phyloP scores from a whole-genome alignment of 352 stramenopile species.

The Phytopythium mirpurense region DNA sequence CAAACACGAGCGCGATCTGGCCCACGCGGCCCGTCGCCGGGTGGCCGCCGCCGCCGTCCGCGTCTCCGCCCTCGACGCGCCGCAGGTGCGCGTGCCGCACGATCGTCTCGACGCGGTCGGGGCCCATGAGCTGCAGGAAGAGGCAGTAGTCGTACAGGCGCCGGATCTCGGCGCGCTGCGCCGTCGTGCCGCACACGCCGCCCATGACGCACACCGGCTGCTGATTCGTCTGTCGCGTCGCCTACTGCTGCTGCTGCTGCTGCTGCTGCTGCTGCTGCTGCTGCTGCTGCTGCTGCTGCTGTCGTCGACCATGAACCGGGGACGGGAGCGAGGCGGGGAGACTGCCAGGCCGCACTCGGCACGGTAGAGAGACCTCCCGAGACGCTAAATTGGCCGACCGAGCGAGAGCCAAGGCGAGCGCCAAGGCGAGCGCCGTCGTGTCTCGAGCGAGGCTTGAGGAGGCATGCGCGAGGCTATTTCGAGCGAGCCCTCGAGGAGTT shows the following conservation, averaged over 20 bases:
- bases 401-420: too few relatives aligned
- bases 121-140: constrained; percentile 56
- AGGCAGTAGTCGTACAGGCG: constrained; percentile 52
- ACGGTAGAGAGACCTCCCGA: not conserved
- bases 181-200: constrained; percentile 36
- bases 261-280: not conserved
- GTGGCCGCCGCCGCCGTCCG: constrained; percentile 1
- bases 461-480: too few relatives aligned
- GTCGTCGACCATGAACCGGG: not conserved
- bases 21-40: constrained; percentile 21
- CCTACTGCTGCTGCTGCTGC: not conserved
- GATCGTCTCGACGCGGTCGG: constrained; percentile 41
- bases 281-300: not conserved
- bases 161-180: constrained; percentile 29
- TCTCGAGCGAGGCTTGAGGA: too few relatives aligned
- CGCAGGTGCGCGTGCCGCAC: constrained; percentile 41
- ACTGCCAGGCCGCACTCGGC: too few relatives aligned
- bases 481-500: too few relatives aligned
- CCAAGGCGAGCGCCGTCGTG: too few relatives aligned
- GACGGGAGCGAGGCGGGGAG: not conserved
- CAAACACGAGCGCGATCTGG: constrained; percentile 46
- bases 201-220: constrained; percentile 47
- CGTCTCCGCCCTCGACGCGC: constrained; percentile 24
- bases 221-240: not conserved
- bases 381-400: too few relatives aligned